These are phyloP conservation scores for Sphenostylis stenocarpa DNA, from an alignment of 306 rosid species.

Conservation along the genomic window DNA sequence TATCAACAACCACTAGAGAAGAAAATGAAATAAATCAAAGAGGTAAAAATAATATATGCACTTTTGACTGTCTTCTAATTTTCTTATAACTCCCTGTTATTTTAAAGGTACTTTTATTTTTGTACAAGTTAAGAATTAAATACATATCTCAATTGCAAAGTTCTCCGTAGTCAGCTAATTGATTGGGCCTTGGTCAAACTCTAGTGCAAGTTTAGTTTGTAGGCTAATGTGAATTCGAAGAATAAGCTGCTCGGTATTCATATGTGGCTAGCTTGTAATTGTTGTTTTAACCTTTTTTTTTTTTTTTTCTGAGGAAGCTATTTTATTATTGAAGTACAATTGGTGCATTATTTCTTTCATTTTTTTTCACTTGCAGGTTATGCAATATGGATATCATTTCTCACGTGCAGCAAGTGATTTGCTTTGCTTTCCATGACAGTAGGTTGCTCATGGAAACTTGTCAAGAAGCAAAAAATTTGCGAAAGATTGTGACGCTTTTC, in stretches of 20 bases:
- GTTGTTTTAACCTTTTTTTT: background rate
- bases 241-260: constrained; percentile 16
- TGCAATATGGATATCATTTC: constrained; percentile 98
- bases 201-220: background rate
- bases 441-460: constrained; percentile 98
- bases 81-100: background rate
- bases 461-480: constrained; percentile 91
- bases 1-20: background rate
- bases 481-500: constrained; percentile 96
- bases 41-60: background rate
- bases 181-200: background rate
- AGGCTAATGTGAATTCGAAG: constrained; percentile 2
- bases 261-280: background rate
- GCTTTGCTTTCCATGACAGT: constrained; percentile 99
- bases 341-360: background rate
- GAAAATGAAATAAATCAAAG: background rate
- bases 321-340: constrained; percentile 12
- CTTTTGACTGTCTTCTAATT: background rate
- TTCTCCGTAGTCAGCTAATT: background rate
- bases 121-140: background rate
- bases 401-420: constrained; percentile 95
- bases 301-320: background rate
- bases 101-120: background rate
- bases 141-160: background rate
- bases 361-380: constrained; percentile 70